Conservation (phyloP, 352 stramenopile species). For the Thraustochytrium striatum region DNA sequence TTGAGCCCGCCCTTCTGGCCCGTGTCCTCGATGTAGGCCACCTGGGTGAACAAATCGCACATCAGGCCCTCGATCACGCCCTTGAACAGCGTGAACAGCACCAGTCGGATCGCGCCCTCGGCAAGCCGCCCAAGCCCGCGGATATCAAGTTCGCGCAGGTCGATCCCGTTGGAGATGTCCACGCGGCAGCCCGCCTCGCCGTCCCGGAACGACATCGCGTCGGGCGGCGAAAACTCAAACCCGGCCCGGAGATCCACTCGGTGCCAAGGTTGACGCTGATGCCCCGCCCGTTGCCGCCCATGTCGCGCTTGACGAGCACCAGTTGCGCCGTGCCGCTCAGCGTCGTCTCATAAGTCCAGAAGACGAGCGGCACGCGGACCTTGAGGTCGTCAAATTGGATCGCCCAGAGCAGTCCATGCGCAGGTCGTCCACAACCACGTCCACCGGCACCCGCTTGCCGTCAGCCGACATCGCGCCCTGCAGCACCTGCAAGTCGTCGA, state of each 20-base stretch:
- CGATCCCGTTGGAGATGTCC: neutral
- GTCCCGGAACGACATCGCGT: neutral
- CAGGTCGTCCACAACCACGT: neutral
- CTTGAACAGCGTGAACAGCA: neutral
- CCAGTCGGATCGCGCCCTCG: no score
- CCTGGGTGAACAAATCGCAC: neutral
- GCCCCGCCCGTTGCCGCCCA: neutral
- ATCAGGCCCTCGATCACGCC: constrained; percentile 4
- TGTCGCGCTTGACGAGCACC: neutral
- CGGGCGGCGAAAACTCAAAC: neutral
- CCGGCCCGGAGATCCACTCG: neutral
- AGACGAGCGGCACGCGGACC: no score
- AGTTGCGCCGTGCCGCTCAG: neutral
- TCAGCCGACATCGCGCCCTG: no score
- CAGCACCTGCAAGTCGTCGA: neutral
- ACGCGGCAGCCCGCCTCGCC: neutral
- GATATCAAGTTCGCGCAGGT: no score
- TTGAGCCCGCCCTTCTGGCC: neutral
- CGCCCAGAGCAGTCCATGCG: constrained; percentile 7
- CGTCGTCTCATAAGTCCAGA: no score
- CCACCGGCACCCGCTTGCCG: no score
- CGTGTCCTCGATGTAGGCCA: neutral
- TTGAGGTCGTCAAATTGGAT: neutral
- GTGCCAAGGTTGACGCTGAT: neutral
- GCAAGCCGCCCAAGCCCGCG: no score